A percentile compares a stretch with the other conserved stretches of the same genome.
These are phyloP conservation scores for Solanum appendiculatum DNA, from an alignment of 257 asterid genomes.

Conservation along the genomic window DNA sequence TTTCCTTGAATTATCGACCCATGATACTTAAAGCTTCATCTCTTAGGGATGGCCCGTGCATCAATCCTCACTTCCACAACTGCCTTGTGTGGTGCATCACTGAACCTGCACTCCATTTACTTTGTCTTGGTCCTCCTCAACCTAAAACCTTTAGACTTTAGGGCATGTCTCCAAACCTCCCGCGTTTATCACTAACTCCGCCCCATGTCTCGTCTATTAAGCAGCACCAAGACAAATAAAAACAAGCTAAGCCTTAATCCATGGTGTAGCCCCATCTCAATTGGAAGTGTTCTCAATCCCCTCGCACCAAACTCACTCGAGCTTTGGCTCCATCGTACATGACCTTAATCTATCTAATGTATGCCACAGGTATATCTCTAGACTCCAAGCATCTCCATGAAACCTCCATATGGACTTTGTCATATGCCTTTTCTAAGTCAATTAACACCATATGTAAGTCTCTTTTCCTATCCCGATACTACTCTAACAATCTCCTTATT, in stretches of 20 bases:
- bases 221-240: background rate
- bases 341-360: background rate
- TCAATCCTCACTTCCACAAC: background rate
- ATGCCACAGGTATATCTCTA: background rate
- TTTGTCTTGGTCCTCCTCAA: background rate
- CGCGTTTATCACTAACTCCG: background rate
- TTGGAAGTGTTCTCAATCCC: background rate
- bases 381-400: background rate
- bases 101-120: background rate
- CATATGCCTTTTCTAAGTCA: background rate
- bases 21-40: background rate
- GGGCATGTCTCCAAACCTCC: background rate
- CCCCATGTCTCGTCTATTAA: background rate
- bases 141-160: background rate
- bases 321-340: background rate
- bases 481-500: background rate
- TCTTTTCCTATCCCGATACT: background rate
- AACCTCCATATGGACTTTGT: background rate
- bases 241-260: background rate
- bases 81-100: background rate
- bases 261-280: background rate
- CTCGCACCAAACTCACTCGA: background rate
- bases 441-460: background rate
- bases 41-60: background rate
- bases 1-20: background rate